Evolutionary conservation across 179 eudicot species (phyloP), one percentile per base, ranked within the genome.

Genomic region (Beta macrorhiza): DNA sequence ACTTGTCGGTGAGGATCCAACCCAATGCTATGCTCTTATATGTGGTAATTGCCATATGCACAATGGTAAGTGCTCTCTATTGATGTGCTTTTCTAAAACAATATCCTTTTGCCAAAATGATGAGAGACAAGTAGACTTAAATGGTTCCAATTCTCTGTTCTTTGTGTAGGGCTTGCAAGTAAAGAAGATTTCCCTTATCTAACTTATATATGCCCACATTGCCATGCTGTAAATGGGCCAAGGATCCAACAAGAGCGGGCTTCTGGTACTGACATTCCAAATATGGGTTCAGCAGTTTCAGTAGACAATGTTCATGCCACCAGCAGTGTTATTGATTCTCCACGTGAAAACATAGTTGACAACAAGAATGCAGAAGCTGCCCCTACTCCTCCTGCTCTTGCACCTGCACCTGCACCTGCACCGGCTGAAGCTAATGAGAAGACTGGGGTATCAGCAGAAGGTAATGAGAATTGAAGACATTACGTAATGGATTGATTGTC

Each of bases 1-100:
- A 85, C 97, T 96, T 71, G 99, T 96, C 77, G 98, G 98, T 45
- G 98, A 96, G 91, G 99, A 96, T 84, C 99, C 99, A 45, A 88
- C 97, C 58, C 93, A 96, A 85, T 92, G 93, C 76, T 96, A 86
- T 83, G 99, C 99, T 67, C 94, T 96, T 67, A 91, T 96, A 71
- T 96, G 99, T 80, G 94, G 98, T 81, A 92, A 89, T 83, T 95
- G 99, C 87, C 97, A 88, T 87, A 89, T 92, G 96, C 99, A 95
- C 91, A 93, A 95, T 75, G 99, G 99, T 93, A 83, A 87, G 90
- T 85, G 58, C 19, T 78, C 79, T 73, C 51, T 57, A 56, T 67
- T 65, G 20, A 67, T 72, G 61, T 47, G 29, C 47, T 44, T 58
- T 56, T 56, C 57, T 63, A 6, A 9, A 13, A 5, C 5, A 49